A percentile compares a stretch with the other conserved stretches of the same genome.
phyloP scores from a whole-genome alignment of 1,139 yeast species.

The Debaryomyces sp. region DNA sequence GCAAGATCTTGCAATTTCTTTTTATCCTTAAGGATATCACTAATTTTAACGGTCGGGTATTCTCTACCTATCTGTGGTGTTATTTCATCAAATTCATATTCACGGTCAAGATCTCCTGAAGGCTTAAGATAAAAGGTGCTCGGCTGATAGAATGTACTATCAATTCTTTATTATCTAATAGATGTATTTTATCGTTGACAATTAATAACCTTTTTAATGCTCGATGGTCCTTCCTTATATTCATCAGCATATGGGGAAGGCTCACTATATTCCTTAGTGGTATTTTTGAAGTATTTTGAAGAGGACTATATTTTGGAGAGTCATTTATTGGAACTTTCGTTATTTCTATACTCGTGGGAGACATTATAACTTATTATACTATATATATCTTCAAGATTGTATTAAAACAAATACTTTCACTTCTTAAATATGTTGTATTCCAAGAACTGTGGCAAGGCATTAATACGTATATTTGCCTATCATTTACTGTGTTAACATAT shows the following conservation, averaged over 20 bases:
- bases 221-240: background rate
- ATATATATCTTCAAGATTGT: background rate
- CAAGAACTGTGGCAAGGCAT: background rate
- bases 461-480: background rate
- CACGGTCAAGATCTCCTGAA: conserved; percentile 8
- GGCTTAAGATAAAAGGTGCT: conserved; percentile 2
- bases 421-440: background rate
- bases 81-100: conserved; percentile 8
- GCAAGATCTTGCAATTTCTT: conserved; percentile 1
- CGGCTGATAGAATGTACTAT: no score
- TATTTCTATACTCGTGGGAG: background rate
- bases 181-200: no score
- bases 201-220: no score
- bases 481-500: background rate
- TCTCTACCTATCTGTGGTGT: conserved; percentile 10
- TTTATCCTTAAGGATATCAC: conserved; percentile 8
- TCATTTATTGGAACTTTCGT: background rate
- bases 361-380: background rate
- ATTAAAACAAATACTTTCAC: no score
- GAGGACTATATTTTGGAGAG: background rate
- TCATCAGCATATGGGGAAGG: background rate
- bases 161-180: no score
- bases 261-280: background rate
- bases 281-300: background rate
- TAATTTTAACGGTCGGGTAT: conserved; percentile 7